Conservation (phyloP, 2,329 filamentous ascomycete species). For the Peltaster fructicola region DNA sequence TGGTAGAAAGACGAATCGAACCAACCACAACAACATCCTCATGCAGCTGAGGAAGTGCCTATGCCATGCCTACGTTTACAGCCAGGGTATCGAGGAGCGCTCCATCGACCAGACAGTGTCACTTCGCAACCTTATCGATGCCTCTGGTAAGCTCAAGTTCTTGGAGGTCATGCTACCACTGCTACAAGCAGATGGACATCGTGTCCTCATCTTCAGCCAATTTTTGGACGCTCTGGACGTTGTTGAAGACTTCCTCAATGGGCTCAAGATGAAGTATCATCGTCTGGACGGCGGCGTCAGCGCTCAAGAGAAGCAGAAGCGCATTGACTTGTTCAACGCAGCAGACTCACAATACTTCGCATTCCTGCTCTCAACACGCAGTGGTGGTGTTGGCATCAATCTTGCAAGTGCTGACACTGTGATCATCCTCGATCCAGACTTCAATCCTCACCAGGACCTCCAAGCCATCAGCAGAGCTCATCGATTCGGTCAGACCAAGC, state of each 20-base stretch:
- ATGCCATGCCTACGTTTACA: constrained; percentile 94
- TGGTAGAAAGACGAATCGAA: constrained; percentile 49
- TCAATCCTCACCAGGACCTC: constrained; percentile 95
- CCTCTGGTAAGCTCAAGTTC: constrained; percentile 74
- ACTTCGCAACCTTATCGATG: constrained; percentile 73
- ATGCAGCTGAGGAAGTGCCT: constrained; percentile 90
- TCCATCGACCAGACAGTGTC: constrained; percentile 42
- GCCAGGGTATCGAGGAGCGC: constrained; percentile 70
- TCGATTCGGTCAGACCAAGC: constrained; percentile 89
- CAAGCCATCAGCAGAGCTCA: constrained; percentile 89
- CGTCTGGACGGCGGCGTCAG: constrained; percentile 74
- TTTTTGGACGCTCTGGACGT: constrained; percentile 78
- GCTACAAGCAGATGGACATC: constrained; percentile 66
- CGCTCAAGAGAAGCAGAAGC: constrained; percentile 76
- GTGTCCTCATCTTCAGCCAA: constrained; percentile 90
- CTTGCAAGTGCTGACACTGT: constrained; percentile 93
- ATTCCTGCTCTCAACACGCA: constrained; percentile 82
- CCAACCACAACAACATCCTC: constrained; percentile 80
- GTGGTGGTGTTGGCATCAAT: constrained; percentile 94
- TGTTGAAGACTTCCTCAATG: constrained; percentile 75
- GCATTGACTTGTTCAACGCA: constrained; percentile 86
- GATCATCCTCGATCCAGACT: constrained; percentile 92
- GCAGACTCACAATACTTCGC: constrained; percentile 69
- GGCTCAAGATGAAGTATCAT: constrained; percentile 53
- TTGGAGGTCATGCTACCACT: constrained; percentile 76